phyloP scores from a whole-genome alignment of 306 rosid genomes.

The Quercus berberidifolia region DNA sequence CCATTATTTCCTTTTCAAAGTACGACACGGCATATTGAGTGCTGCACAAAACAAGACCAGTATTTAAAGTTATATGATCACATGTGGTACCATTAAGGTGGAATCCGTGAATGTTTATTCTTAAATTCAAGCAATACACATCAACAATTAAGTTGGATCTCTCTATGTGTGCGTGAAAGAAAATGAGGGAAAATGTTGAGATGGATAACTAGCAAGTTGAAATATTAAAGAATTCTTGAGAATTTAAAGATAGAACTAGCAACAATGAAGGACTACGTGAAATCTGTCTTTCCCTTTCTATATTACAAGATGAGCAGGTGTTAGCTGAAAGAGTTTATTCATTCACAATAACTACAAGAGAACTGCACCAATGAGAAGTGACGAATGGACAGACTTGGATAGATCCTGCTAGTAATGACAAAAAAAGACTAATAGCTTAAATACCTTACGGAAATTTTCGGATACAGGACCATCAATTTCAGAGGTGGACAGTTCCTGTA shows the following conservation, averaged over 20 bases:
- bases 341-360: background rate
- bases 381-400: background rate
- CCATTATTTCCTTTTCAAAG: too few species aligned
- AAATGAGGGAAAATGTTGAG: background rate
- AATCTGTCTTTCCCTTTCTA: background rate
- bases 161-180: background rate
- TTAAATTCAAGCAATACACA: too few species aligned
- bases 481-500: conserved; percentile 72
- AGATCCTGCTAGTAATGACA: background rate
- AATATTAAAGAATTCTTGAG: background rate
- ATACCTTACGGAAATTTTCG: conserved; percentile 63
- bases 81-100: too few species aligned
- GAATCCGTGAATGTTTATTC: too few species aligned
- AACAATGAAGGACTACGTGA: background rate
- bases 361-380: background rate
- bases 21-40: too few species aligned
- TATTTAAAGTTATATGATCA: too few species aligned
- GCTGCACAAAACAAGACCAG: too few species aligned
- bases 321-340: background rate
- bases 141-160: too few species aligned
- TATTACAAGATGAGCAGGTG: background rate
- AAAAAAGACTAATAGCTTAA: background rate
- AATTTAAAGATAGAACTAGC: background rate
- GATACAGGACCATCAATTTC: conserved; percentile 85
- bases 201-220: background rate